Percentiles rank a stretch among this genome's conserved stretches.
These are phyloP conservation scores for Begonia fuchsioides DNA, from an alignment of 306 rosid genomes.

Conservation along the genomic window DNA sequence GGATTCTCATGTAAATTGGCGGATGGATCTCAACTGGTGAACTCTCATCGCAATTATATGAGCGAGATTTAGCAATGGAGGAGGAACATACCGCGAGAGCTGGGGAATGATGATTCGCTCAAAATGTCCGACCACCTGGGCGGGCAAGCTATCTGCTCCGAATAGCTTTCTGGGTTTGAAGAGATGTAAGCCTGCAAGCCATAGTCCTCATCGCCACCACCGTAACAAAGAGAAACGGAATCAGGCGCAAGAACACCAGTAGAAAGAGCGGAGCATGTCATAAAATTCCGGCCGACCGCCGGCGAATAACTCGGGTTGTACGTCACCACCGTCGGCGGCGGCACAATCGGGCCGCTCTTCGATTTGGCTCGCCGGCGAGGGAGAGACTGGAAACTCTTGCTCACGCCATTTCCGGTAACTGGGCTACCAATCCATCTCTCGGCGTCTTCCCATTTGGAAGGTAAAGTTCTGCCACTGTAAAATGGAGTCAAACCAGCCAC, in stretches of 20 bases:
- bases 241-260: conserved; percentile 69
- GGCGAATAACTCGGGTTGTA: conserved; percentile 39
- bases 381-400: conserved; percentile 23
- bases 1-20: too few relatives aligned
- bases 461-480: conserved; percentile 62
- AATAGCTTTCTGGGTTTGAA: conserved; percentile 5
- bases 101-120: conserved; percentile 27
- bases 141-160: conserved; percentile 12
- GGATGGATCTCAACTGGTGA: too few relatives aligned
- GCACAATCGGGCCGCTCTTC: conserved; percentile 76
- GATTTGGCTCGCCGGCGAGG: conserved; percentile 52
- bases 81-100: conserved; percentile 26
- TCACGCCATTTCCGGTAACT: conserved; percentile 20
- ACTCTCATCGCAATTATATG: too few relatives aligned
- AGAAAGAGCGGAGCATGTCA: conserved; percentile 46
- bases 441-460: conserved; percentile 95
- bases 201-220: conserved; percentile 13
- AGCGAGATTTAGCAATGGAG: neutral
- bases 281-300: conserved; percentile 18
- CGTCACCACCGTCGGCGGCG: conserved; percentile 19
- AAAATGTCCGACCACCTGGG: conserved; percentile 37
- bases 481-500: conserved; percentile 32
- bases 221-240: conserved; percentile 31
- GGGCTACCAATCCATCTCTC: conserved; percentile 98
- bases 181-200: conserved; percentile 9